A percentile compares a stretch with the other conserved stretches of the same genome.
These are phyloP conservation scores for Tylopilus plumbeoviolaceoides DNA, from an alignment of 768 basidiomycete species.

Conservation along the genomic window DNA sequence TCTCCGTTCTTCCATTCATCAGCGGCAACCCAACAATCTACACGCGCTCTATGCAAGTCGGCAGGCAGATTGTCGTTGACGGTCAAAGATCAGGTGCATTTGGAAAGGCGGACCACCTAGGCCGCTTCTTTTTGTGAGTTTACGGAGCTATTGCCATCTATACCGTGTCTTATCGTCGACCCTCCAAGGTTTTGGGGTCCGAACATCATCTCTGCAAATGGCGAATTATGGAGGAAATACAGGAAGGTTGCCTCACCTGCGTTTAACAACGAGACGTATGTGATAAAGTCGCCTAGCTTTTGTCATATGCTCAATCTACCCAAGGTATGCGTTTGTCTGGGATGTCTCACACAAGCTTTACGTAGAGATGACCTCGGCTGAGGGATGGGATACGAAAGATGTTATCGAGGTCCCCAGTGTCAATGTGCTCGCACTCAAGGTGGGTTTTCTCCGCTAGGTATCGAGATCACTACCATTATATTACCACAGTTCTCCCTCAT, in stretches of 20 bases:
- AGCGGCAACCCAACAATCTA: constrained; percentile 16
- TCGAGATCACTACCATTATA: neutral
- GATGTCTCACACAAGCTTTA: constrained; percentile 16
- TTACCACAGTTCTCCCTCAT: constrained; percentile 17
- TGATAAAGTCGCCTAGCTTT: neutral
- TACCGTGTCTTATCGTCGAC: neutral
- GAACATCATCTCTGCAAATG: constrained; percentile 12
- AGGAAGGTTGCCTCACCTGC: constrained; percentile 20
- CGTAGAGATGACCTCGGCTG: constrained; percentile 13
- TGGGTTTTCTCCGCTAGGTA: neutral
- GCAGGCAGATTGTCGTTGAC: constrained; percentile 14
- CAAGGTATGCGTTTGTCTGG: constrained; percentile 24
- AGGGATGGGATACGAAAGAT: constrained; percentile 18
- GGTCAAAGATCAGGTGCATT: constrained; percentile 20
- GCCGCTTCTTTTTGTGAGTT: constrained; percentile 17
- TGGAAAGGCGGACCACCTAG: constrained; percentile 13
- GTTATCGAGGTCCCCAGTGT: constrained; percentile 13
- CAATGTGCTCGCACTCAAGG: constrained; percentile 20
- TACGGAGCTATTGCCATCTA: neutral
- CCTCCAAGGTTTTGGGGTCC: constrained; percentile 16
- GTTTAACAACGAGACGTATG: constrained; percentile 24
- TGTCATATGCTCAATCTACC: neutral
- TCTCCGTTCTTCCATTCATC: constrained; percentile 22
- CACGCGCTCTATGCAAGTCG: constrained; percentile 21
- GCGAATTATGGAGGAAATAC: constrained; percentile 19